Conservation (phyloP, 2,329 filamentous ascomycete genomes). For the Microdochium paspali region DNA sequence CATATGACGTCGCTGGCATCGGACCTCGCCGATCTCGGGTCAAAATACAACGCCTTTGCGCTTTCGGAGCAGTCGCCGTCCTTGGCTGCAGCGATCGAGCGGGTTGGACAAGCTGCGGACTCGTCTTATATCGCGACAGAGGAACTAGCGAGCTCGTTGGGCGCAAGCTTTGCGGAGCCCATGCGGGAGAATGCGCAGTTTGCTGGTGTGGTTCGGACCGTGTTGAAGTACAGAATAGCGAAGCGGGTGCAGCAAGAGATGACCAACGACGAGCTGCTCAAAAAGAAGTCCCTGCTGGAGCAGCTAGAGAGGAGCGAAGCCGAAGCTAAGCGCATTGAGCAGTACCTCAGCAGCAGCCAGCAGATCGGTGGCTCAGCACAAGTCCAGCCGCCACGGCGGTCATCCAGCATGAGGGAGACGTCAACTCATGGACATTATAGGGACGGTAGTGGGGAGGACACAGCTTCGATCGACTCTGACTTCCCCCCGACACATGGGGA, state of each 20-base stretch:
- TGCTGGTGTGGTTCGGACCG: constrained; percentile 82
- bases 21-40: constrained; percentile 86
- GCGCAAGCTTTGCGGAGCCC: constrained; percentile 89
- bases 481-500: constrained; percentile 87
- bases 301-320: constrained; percentile 88
- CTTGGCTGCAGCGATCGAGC: constrained; percentile 86
- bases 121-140: constrained; percentile 93
- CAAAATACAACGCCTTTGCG: constrained; percentile 94
- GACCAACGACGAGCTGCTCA: constrained; percentile 85
- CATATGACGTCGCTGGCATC: constrained; percentile 77
- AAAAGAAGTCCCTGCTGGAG: constrained; percentile 74
- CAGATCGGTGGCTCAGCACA: constrained; percentile 29
- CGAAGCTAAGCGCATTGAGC: constrained; percentile 87
- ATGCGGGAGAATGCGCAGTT: constrained; percentile 98
- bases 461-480: constrained; percentile 88
- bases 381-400: constrained; percentile 54
- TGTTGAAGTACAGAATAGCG: constrained; percentile 80
- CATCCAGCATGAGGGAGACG: constrained; percentile 46
- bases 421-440: constrained; percentile 36
- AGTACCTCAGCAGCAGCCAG: constrained; percentile 73
- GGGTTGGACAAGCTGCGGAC: constrained; percentile 88
- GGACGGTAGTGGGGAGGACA: constrained; percentile 61
- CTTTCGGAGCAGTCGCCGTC: constrained; percentile 85
- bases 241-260: constrained; percentile 97
- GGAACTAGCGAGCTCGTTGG: constrained; percentile 78